A percentile compares a stretch with the other conserved stretches of the same genome.
Conservation (phyloP, 352 stramenopile species). For the Aphanomyces euteiches region DNA sequence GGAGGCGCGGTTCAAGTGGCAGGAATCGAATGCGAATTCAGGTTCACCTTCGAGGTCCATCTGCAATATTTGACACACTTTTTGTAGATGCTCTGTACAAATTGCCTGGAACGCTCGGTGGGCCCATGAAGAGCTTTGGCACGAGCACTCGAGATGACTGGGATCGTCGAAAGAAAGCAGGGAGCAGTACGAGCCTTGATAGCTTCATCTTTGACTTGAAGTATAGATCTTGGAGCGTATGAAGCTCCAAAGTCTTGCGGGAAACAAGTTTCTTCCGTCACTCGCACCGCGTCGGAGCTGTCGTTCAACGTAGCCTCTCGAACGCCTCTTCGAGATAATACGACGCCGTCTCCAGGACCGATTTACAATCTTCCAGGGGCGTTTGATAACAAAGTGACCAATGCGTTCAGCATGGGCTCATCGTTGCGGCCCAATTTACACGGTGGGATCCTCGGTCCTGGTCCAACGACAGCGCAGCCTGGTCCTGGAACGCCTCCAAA, state of each 20-base stretch:
- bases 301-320: conserved; percentile 68
- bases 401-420: conserved; percentile 57
- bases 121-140: conserved; percentile 69
- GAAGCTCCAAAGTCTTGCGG: conserved; percentile 52
- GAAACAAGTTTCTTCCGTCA: conserved; percentile 53
- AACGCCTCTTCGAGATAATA: conserved; percentile 44
- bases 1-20: conserved; percentile 71
- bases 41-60: not conserved
- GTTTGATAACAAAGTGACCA: conserved; percentile 41
- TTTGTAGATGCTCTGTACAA: conserved; percentile 57
- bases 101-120: conserved; percentile 57
- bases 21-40: conserved; percentile 40
- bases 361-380: conserved; percentile 67
- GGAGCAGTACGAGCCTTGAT: conserved; percentile 35
- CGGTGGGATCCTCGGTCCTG: conserved; percentile 25
- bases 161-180: conserved; percentile 66
- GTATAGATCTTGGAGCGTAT: conserved; percentile 53
- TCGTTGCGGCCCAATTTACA: conserved; percentile 51
- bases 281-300: conserved; percentile 43
- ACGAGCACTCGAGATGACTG: conserved; percentile 76
- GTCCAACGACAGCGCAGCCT: conserved; percentile 46
- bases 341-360: conserved; percentile 61
- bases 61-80: conserved; percentile 22
- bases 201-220: not conserved
- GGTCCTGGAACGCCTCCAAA: conserved; percentile 65